Evolutionary conservation across 1,284 basidiomycete species (phyloP), one percentile per base, ranked within the genome.

Genomic region (Leccinum subrobustum): DNA sequence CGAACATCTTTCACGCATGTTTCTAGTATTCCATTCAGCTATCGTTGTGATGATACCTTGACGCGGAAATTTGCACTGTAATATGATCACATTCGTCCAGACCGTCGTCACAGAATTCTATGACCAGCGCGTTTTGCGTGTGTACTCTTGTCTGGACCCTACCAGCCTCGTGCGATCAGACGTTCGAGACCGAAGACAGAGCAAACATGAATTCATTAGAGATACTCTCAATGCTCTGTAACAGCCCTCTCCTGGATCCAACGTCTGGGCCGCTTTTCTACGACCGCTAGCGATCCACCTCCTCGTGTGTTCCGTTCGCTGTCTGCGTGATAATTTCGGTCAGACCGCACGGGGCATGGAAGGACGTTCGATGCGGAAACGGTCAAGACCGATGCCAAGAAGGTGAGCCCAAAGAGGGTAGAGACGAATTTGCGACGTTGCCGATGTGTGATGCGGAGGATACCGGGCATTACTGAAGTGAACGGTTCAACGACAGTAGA

Each of bases 331-430:
- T 86, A 81, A 53, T 68, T 76, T 68, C 81, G 82, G 65, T 81
- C 76, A 50, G 78, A 76, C 57, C 83, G 81, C 11, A 83, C 89
- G 8, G 91, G 91, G 68, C 91, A 93, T 62, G 91, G 90, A 44
- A 93, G 77, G 50, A 92, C 78, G 69, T 83, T 84, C 20, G 90
- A 91, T 23, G 88, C 88, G 6, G 89, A 88, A n/a, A 93, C 91
- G 53, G 91, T 93, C 63, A 90, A 64, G 60, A 92, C 81, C 20
- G 89, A 83, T 20, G 87, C 89, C 70, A 91, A 76, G 73, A 90
- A 91, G 3, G 91, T 93, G 69, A 89, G 75, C 65, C 83, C 86
- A 73, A 93, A 93, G 63, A 93, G 84, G 42, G 87, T 84, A 18
- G 91, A 87, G 66, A 91, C 80, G 77, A 92, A 81, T 66, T 82